These are phyloP conservation scores for Komagataella pseudopastoris DNA, from an alignment of 805 yeast species.

Conservation along the genomic window DNA sequence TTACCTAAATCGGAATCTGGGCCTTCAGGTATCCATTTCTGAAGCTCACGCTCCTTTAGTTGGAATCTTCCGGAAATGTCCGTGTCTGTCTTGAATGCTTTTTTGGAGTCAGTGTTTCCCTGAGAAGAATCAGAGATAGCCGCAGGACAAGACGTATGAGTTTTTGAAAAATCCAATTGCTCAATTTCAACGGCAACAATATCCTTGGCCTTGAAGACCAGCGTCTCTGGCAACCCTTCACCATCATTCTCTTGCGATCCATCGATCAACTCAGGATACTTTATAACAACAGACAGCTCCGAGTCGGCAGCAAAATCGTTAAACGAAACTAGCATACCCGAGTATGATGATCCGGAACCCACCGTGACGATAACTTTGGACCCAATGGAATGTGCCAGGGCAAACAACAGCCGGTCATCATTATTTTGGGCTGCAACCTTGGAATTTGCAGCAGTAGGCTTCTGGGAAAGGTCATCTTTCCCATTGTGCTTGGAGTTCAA, in stretches of 20 bases:
- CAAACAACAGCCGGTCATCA: constrained; percentile 42
- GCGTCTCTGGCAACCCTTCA: constrained; percentile 25
- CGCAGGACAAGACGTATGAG: constrained; percentile 5
- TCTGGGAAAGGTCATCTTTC: not conserved
- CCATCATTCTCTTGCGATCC: constrained; percentile 16
- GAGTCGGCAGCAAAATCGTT: constrained; percentile 19
- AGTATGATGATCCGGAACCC: constrained; percentile 42
- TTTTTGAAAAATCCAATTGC: constrained; percentile 20
- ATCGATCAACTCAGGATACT: constrained; percentile 29
- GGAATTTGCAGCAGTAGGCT: not conserved
- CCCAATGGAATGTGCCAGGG: constrained; percentile 50
- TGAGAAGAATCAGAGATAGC: constrained; percentile 2
- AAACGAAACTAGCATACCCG: constrained; percentile 45
- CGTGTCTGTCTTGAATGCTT: constrained; percentile 64
- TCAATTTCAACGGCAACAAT: constrained; percentile 33
- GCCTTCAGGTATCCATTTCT: constrained; percentile 75
- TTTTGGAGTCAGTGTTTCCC: constrained; percentile 2
- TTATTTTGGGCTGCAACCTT: constrained; percentile 16
- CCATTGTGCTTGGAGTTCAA: not conserved
- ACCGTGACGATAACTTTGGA: constrained; percentile 43
- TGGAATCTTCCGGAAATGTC: constrained; percentile 51
- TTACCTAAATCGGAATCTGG: constrained; percentile 11
- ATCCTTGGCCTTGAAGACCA: constrained; percentile 36
- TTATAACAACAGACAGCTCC: constrained; percentile 37
- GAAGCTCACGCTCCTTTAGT: constrained; percentile 56